These are phyloP conservation scores for Laburnicola sp. DNA, from an alignment of 2,329 filamentous ascomycete genomes.

Conservation along the genomic window DNA sequence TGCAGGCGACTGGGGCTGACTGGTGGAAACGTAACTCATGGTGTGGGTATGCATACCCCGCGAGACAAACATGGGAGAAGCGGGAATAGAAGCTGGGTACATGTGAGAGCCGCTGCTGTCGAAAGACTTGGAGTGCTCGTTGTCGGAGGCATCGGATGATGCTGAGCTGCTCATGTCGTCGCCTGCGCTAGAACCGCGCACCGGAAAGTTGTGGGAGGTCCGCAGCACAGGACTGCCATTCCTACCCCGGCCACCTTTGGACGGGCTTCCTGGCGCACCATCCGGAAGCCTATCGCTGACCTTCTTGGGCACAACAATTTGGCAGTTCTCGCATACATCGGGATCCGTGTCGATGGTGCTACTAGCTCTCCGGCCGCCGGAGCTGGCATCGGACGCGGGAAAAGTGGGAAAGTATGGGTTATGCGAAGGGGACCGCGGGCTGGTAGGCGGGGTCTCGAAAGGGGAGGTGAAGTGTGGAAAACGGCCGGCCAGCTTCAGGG, in stretches of 20 bases:
- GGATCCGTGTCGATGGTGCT: constrained; percentile 50
- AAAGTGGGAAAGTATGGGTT: constrained; percentile 57
- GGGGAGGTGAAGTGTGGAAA: constrained; percentile 41
- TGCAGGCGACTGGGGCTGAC: constrained; percentile 57
- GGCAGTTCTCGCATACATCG: constrained; percentile 62
- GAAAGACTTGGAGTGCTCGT: constrained; percentile 44
- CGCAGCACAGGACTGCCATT: constrained; percentile 60
- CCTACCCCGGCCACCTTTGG: constrained; percentile 52
- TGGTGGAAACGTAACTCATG: constrained; percentile 61
- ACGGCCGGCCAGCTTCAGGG: constrained; percentile 39
- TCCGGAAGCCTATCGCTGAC: constrained; percentile 58
- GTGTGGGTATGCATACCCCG: constrained; percentile 56
- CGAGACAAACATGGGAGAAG: constrained; percentile 50
- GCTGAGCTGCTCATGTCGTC: constrained; percentile 40
- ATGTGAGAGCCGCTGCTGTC: constrained; percentile 36
- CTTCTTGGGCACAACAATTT: constrained; percentile 58
- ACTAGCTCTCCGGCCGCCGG: constrained; percentile 38
- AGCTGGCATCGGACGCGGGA: constrained; percentile 34
- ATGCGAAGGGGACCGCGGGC: constrained; percentile 44
- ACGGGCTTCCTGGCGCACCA: constrained; percentile 56
- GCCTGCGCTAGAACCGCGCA: constrained; percentile 46
- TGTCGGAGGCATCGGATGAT: constrained; percentile 43
- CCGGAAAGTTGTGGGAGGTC: constrained; percentile 57
- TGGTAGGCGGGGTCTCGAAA: constrained; percentile 48
- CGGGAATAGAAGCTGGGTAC: constrained; percentile 40